Conservation (phyloP, 306 rosid genomes). For the Quercus alba region DNA sequence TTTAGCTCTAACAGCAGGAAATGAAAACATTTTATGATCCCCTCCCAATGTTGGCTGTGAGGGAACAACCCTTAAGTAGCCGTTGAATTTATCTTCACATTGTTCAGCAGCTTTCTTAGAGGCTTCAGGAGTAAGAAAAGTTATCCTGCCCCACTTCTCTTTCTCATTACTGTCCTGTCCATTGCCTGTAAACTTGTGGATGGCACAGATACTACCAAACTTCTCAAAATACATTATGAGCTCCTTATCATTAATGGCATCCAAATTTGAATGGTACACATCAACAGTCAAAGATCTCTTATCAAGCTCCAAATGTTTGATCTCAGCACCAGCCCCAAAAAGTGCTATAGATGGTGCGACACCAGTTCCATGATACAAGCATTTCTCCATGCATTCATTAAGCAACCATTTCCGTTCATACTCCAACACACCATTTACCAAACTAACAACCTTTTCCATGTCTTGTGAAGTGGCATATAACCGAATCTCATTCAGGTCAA, state of each 20-base stretch:
- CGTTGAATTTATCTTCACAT: conserved; percentile 45
- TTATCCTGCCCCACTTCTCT: conserved; percentile 64
- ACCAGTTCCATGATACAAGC: conserved; percentile 65
- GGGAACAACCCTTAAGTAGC: conserved; percentile 58
- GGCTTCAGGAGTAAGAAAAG: conserved; percentile 76
- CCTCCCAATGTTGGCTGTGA: conserved; percentile 55
- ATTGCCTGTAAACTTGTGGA: conserved; percentile 49
- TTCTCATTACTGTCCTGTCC: conserved; percentile 47
- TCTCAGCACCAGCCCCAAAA: conserved; percentile 91
- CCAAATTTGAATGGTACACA: conserved; percentile 48
- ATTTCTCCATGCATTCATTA: conserved; percentile 76
- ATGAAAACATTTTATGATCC: conserved; percentile 50
- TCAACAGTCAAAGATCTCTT: conserved; percentile 76
- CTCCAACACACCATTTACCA: conserved; percentile 51
- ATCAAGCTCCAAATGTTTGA: conserved; percentile 86
- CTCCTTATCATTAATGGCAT: conserved; percentile 64
- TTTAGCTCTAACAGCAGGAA: conserved; percentile 79
- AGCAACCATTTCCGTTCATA: conserved; percentile 52
- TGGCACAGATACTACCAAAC: conserved; percentile 58
- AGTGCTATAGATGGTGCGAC: conserved; percentile 62
- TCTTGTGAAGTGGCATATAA: conserved; percentile 56
- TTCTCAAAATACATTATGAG: conserved; percentile 71
- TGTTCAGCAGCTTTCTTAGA: conserved; percentile 62
- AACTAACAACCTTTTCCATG: conserved; percentile 43
- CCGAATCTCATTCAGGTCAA: conserved; percentile 52